Evolutionary conservation across 345 rosid genomes (phyloP).

Genomic region (Boechera retrofracta): DNA sequence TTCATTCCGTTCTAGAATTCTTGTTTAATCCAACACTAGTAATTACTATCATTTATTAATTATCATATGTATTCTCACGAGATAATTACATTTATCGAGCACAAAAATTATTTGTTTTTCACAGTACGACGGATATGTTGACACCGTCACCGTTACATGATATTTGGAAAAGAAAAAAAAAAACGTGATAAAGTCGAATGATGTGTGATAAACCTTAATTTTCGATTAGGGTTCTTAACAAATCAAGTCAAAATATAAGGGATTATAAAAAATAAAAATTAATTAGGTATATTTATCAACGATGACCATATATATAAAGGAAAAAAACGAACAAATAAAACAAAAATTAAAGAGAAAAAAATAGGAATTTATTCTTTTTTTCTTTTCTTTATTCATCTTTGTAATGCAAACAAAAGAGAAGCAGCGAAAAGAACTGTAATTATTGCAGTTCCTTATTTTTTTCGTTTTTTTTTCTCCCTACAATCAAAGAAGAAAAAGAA

Average conservation of each 20-base stretch:
- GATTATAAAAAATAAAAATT: background rate
- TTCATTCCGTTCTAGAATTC: constrained; percentile 15
- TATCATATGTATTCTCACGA: constrained; percentile 20
- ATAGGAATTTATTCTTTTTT: background rate
- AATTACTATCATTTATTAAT: background rate
- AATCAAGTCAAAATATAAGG: constrained; percentile 24
- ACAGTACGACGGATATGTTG: background rate
- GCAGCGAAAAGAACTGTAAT: constrained; percentile 3
- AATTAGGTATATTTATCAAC: background rate
- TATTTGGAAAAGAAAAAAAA: background rate
- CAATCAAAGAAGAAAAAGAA: constrained; percentile 3
- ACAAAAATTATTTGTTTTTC: background rate
- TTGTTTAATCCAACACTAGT: background rate
- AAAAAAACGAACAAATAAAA: background rate
- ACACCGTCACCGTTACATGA: background rate
- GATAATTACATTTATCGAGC: background rate
- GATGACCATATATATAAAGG: background rate
- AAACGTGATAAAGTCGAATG: constrained; percentile 15
- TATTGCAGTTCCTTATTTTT: constrained; percentile 14
- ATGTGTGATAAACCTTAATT: constrained; percentile 12
- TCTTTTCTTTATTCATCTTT: background rate
- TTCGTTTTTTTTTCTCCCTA: background rate
- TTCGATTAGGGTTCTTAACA: constrained; percentile 19
- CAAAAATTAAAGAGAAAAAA: background rate
- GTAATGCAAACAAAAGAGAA: constrained; percentile 44